Evolutionary conservation across 345 rosid genomes (phyloP).

Genomic region (Eucalyptus curtisii): DNA sequence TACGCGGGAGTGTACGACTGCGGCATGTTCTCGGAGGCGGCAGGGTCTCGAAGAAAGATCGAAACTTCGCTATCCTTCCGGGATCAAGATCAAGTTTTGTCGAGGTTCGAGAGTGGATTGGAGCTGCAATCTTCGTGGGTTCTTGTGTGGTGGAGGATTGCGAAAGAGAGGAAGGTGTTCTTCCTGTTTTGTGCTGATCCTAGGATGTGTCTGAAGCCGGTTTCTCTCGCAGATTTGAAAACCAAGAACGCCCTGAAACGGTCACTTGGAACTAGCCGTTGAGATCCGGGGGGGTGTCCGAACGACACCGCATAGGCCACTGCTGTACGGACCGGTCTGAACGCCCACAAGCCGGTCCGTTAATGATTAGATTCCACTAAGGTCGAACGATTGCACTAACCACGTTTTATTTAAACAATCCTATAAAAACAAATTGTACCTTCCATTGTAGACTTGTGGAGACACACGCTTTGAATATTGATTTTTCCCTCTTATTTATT

Average conservation of each 20-base stretch:
- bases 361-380: neutral
- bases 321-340: neutral
- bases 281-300: neutral
- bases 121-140: neutral
- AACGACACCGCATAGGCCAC: neutral
- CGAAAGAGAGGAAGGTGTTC: neutral
- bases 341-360: neutral
- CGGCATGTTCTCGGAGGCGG: slow-evolving; percentile 25
- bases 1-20: slow-evolving; percentile 59
- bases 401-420: neutral
- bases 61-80: neutral
- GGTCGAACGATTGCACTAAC: neutral
- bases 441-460: neutral
- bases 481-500: neutral
- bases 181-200: neutral
- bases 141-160: neutral
- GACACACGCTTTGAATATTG: neutral
- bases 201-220: neutral
- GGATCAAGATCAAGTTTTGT: neutral
- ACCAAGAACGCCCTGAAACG: slow-evolving; percentile 11
- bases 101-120: neutral
- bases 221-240: neutral
- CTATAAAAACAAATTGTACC: neutral
- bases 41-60: neutral
- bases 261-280: slow-evolving; percentile 51